A percentile compares a stretch with the other conserved stretches of the same genome.
Evolutionary conservation across 148 eudicot genomes (phyloP).

Genomic region (Gaultheria prostrata): DNA sequence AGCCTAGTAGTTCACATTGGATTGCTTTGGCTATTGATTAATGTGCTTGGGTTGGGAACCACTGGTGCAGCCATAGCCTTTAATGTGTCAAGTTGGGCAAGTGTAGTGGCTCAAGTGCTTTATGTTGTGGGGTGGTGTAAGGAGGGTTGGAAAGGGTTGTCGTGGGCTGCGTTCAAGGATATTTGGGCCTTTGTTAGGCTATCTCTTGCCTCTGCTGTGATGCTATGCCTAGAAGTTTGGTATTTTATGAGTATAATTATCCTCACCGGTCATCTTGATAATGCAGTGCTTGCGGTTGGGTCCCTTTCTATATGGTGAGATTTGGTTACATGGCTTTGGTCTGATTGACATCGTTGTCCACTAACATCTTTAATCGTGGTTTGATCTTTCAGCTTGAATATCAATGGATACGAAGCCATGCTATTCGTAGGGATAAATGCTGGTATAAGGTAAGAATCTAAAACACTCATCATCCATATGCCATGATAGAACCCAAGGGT

Average conservation of each 20-base stretch:
- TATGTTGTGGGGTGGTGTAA: conserved; percentile 66
- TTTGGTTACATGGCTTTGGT: background rate
- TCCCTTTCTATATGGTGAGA: conserved; percentile 82
- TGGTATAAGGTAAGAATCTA: conserved; percentile 54
- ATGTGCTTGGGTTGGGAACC: conserved; percentile 53
- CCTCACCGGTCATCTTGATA: conserved; percentile 60
- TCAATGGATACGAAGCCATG: conserved; percentile 68
- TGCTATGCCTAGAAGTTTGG: conserved; percentile 83
- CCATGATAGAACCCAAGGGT: background rate
- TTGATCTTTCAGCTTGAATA: conserved; percentile 50
- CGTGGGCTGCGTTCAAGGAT: conserved; percentile 54
- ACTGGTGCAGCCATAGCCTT: conserved; percentile 66
- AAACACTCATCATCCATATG: background rate
- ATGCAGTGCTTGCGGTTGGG: conserved; percentile 72
- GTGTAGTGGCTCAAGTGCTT: conserved; percentile 40
- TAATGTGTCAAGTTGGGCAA: conserved; percentile 49
- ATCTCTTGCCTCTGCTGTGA: conserved; percentile 71
- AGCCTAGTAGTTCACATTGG: conserved; percentile 34
- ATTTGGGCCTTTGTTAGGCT: conserved; percentile 73
- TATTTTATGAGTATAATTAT: conserved; percentile 65
- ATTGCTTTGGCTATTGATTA: conserved; percentile 56
- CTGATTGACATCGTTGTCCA: background rate
- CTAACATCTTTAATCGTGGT: background rate
- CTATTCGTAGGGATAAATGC: conserved; percentile 78
- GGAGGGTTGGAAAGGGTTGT: conserved; percentile 74